Evolutionary conservation across 2,329 filamentous ascomycete species (phyloP).

Genomic region (Calonectria pteridis): DNA sequence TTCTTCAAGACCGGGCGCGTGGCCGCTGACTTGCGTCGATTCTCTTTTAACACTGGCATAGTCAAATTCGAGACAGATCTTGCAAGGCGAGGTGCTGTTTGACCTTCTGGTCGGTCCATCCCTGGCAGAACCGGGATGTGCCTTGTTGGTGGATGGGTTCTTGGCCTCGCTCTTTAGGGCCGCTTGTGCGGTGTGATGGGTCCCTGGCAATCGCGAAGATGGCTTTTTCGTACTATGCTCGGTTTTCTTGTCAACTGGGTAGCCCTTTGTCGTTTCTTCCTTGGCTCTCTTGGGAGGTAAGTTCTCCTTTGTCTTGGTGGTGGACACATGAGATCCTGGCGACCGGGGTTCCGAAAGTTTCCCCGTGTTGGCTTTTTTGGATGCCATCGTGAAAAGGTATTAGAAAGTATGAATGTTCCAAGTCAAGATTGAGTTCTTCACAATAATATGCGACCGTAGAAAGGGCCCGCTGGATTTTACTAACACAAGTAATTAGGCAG

Average conservation of each 20-base stretch:
- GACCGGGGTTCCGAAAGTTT: not conserved
- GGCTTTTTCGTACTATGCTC: not conserved
- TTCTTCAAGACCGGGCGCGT: slow-evolving; percentile 10
- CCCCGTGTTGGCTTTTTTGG: not conserved
- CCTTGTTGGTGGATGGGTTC: slow-evolving; percentile 3
- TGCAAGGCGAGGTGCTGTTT: not conserved
- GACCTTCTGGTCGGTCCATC: not conserved
- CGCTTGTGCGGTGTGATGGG: not conserved
- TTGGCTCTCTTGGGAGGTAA: not conserved
- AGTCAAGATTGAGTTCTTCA: not conserved
- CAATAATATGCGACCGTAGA: not conserved
- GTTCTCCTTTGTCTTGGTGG: not conserved
- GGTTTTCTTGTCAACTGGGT: not conserved
- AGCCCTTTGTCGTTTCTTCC: no score
- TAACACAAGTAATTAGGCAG: not conserved
- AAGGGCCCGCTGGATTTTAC: not conserved
- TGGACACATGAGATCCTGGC: not conserved
- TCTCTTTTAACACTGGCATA: not conserved
- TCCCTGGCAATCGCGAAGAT: no score
- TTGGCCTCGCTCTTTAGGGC: not conserved
- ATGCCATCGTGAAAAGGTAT: not conserved
- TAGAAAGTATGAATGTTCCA: not conserved
- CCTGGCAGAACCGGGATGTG: not conserved
- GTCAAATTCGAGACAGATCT: slow-evolving; percentile 10
- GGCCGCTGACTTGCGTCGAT: not conserved